phyloP scores from a whole-genome alignment of 2,329 filamentous ascomycete genomes.

The Aspergillus ibericus region DNA sequence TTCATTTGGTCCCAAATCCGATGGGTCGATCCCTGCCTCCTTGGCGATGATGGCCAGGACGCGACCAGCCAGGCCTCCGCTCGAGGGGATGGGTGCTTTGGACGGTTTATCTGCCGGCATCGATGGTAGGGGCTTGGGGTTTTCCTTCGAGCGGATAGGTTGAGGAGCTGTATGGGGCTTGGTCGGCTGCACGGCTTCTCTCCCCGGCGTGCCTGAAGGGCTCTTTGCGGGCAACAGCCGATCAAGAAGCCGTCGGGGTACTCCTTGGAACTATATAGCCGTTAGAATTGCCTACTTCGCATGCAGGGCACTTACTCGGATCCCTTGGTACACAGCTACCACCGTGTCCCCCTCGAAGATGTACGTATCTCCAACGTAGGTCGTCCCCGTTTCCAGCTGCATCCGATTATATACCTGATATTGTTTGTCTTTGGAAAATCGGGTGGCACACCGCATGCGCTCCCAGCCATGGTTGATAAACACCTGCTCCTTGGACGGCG shows the following conservation, averaged over 20 bases:
- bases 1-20: slow-evolving; percentile 26
- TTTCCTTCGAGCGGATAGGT: background rate
- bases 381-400: slow-evolving; percentile 52
- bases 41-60: slow-evolving; percentile 8
- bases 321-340: slow-evolving; percentile 47
- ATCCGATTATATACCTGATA: slow-evolving; percentile 64
- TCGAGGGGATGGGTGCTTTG: background rate
- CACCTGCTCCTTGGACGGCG: slow-evolving; percentile 60
- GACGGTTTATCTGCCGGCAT: background rate
- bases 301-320: background rate
- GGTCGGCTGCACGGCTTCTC: background rate
- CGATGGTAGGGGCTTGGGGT: background rate
- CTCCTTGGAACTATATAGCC: slow-evolving; percentile 6
- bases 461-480: slow-evolving; percentile 65
- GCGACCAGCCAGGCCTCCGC: background rate
- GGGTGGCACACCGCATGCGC: slow-evolving; percentile 57
- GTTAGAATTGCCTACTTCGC: background rate
- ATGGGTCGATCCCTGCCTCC: slow-evolving; percentile 36
- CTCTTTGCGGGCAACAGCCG: background rate
- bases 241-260: slow-evolving; percentile 8
- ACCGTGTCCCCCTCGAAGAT: slow-evolving; percentile 60
- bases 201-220: background rate
- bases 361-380: slow-evolving; percentile 60
- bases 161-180: background rate
- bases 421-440: slow-evolving; percentile 51